These are phyloP conservation scores for Ceratocystis eucalypticola DNA, from an alignment of 2,329 filamentous ascomycete genomes.

Conservation along the genomic window DNA sequence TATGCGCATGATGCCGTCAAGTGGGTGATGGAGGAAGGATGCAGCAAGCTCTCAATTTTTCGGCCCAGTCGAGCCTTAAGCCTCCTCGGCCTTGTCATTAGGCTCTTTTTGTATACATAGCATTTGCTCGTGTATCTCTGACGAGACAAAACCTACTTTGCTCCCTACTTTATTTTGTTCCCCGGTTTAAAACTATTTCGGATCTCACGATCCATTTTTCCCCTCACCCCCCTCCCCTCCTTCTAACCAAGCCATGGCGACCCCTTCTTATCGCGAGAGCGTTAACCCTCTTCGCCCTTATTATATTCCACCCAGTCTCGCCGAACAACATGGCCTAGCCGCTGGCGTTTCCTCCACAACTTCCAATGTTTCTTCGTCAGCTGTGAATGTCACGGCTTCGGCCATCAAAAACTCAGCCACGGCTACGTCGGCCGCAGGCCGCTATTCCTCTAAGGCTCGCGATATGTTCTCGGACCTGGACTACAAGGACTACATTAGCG, in stretches of 20 bases:
- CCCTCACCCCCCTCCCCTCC: not conserved
- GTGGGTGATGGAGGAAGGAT: constrained; percentile 9
- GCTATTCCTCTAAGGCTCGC: constrained; percentile 53
- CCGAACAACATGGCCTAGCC: constrained; percentile 28
- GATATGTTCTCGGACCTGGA: constrained; percentile 83
- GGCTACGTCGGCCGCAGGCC: constrained; percentile 19
- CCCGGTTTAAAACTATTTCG: not conserved
- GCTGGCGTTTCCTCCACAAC: constrained; percentile 29
- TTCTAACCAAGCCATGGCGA: constrained; percentile 16
- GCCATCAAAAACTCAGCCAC: constrained; percentile 31
- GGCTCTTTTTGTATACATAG: constrained; percentile 10
- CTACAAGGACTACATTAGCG: constrained; percentile 74
- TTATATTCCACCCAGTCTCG: constrained; percentile 50
- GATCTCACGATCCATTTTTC: not conserved
- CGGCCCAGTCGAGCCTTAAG: constrained; percentile 17
- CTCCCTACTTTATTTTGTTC: not conserved
- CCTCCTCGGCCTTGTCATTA: constrained; percentile 11
- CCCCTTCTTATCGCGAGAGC: constrained; percentile 35
- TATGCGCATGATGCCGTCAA: constrained; percentile 16
- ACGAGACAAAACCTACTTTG: not conserved
- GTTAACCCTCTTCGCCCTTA: constrained; percentile 56
- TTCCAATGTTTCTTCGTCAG: constrained; percentile 35
- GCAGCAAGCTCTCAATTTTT: constrained; percentile 20
- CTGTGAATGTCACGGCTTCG: constrained; percentile 26
- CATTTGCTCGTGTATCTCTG: not conserved